Conservation (phyloP, 2,329 filamentous ascomycete species). For the Penicillium aurantiogriseum region DNA sequence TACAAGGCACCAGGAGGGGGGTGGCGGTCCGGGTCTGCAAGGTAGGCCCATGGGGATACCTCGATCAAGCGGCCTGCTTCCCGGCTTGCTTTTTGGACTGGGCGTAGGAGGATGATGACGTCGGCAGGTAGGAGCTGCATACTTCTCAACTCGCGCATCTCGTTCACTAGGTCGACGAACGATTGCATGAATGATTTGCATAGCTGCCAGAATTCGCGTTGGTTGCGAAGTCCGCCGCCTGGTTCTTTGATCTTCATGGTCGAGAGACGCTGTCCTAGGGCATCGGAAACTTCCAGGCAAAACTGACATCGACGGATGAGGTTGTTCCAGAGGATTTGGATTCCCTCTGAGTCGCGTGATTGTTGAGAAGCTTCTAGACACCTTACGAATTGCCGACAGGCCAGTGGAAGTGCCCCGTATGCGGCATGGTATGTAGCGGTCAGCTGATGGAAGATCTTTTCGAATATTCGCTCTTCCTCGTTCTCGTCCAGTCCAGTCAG, state of each 20-base stretch:
- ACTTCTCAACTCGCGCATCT: slow-evolving; percentile 47
- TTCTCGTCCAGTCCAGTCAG: slow-evolving; percentile 63
- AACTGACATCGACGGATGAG: slow-evolving; percentile 70
- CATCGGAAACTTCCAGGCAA: slow-evolving; percentile 70
- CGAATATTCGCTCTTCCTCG: slow-evolving; percentile 78
- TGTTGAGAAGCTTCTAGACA: slow-evolving; percentile 64
- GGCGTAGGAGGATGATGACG: slow-evolving; percentile 70
- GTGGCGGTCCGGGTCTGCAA: slow-evolving; percentile 44
- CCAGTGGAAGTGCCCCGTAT: slow-evolving; percentile 66
- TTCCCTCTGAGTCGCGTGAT: slow-evolving; percentile 58
- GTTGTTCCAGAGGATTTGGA: slow-evolving; percentile 65
- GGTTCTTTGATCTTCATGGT: slow-evolving; percentile 83
- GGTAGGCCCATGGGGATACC: slow-evolving; percentile 61
- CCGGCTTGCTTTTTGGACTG: slow-evolving; percentile 78
- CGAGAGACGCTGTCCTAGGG: slow-evolving; percentile 69
- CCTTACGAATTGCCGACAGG: slow-evolving; percentile 64
- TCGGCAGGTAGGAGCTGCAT: slow-evolving; percentile 59
- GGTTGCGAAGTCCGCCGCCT: slow-evolving; percentile 60
- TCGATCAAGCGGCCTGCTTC: slow-evolving; percentile 74
- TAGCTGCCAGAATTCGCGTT: slow-evolving; percentile 63
- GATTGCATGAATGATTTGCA: slow-evolving; percentile 61
- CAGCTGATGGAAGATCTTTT: slow-evolving; percentile 75
- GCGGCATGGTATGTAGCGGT: slow-evolving; percentile 72
- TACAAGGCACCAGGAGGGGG: slow-evolving; percentile 31
- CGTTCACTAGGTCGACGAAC: slow-evolving; percentile 48